Conservation (phyloP, 2,329 filamentous ascomycete species). For the Fusarium irregulare region DNA sequence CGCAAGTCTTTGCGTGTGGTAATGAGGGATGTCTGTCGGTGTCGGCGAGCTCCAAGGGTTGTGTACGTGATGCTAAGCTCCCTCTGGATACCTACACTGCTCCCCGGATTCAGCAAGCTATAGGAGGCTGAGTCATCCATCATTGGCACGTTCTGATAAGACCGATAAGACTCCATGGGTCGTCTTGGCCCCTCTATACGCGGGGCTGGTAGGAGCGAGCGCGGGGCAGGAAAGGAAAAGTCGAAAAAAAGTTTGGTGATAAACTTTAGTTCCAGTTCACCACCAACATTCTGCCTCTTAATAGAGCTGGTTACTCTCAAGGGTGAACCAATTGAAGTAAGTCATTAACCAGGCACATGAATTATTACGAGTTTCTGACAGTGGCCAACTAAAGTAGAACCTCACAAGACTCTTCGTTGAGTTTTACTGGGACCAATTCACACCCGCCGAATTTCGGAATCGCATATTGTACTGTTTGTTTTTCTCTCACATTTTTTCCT, state of each 20-base stretch:
- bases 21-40: conserved; percentile 8
- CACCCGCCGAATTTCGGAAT: conserved; percentile 34
- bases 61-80: conserved; percentile 10
- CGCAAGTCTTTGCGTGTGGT: neutral
- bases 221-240: conserved; percentile 29
- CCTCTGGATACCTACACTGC: conserved; percentile 9
- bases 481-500: conserved; percentile 10
- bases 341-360: neutral
- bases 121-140: conserved; percentile 22
- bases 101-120: conserved; percentile 10
- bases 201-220: conserved; percentile 25
- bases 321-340: conserved; percentile 34
- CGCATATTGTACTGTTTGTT: conserved; percentile 22
- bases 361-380: neutral
- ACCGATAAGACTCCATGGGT: neutral
- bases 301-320: conserved; percentile 39
- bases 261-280: conserved; percentile 21
- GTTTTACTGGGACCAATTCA: conserved; percentile 19
- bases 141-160: conserved; percentile 14
- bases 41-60: conserved; percentile 20
- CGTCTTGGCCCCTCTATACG: neutral
- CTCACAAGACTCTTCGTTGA: conserved; percentile 10
- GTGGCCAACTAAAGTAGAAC: conserved; percentile 9
- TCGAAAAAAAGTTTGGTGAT: conserved; percentile 30
- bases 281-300: conserved; percentile 28